These are phyloP conservation scores for Trebouxiophyceae sp. DNA, from an alignment of 163 green algal genomes.

Conservation along the genomic window DNA sequence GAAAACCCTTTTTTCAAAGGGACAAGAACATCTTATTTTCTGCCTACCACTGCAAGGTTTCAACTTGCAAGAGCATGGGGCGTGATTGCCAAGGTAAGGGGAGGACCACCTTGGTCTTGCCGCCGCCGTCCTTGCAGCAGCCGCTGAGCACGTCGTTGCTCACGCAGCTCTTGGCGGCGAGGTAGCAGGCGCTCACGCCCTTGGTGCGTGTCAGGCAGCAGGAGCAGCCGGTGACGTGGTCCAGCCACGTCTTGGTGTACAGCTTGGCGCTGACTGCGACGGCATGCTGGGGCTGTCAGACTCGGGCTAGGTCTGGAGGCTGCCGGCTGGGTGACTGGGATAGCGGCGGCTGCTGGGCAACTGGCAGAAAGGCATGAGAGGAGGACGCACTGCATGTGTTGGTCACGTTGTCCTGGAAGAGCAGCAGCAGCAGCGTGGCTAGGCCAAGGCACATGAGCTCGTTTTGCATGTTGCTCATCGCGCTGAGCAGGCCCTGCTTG, in stretches of 20 bases:
- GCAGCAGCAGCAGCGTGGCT: slow-evolving; percentile 25
- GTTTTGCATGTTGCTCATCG: slow-evolving; percentile 19
- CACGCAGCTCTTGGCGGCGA: slow-evolving; percentile 2
- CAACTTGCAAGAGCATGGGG: no score
- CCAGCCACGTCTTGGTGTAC: slow-evolving; percentile 11
- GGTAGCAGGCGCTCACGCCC: slow-evolving; percentile 24
- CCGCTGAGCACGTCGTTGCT: background rate
- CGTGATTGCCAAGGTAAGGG: no score
- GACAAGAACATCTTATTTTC: no score
- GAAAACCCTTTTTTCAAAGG: no score
- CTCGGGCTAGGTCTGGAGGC: background rate
- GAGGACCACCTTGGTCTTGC: no score
- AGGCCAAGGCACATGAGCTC: slow-evolving; percentile 28
- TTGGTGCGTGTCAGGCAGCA: slow-evolving; percentile 29
- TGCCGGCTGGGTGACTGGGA: background rate
- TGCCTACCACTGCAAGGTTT: no score
- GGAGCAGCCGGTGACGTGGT: slow-evolving; percentile 21
- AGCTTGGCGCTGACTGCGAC: slow-evolving; percentile 2
- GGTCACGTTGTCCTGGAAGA: slow-evolving; percentile 16
- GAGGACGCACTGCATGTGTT: slow-evolving; percentile 21
- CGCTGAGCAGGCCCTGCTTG: slow-evolving; percentile 18
- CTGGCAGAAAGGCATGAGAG: no score
- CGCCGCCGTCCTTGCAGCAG: slow-evolving; percentile 11
- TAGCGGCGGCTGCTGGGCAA: background rate
- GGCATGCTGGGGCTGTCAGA: background rate